Percentiles rank a stretch among this genome's conserved stretches.
These are phyloP conservation scores for Capronia americana DNA, from an alignment of 2,329 filamentous ascomycete genomes.

Conservation along the genomic window DNA sequence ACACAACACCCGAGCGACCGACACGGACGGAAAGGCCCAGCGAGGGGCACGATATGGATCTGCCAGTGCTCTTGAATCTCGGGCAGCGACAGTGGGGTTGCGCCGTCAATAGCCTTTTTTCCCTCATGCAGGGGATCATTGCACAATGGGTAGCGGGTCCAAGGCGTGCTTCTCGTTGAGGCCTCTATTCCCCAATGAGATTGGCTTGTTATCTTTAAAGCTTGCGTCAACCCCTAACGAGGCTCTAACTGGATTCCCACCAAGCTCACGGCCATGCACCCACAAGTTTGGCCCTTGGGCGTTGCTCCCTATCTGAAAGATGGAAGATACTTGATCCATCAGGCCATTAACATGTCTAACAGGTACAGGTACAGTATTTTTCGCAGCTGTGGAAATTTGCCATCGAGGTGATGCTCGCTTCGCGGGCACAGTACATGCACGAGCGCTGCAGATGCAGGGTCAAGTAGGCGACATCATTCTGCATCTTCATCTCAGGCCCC, in stretches of 20 bases:
- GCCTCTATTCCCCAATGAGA: slow-evolving; percentile 17
- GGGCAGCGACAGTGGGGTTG: slow-evolving; percentile 15
- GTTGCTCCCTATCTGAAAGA: background rate
- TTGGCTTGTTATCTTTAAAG: slow-evolving; percentile 13
- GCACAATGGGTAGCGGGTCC: slow-evolving; percentile 20
- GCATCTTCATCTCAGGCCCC: slow-evolving; percentile 10
- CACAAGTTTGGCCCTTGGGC: background rate
- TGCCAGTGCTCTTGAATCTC: background rate
- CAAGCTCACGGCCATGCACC: slow-evolving; percentile 4
- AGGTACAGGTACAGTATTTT: background rate
- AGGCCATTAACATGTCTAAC: background rate
- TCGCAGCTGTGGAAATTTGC: background rate
- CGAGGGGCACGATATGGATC: slow-evolving; percentile 14
- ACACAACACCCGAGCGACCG: slow-evolving; percentile 12
- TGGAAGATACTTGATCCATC: background rate
- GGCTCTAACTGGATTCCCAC: slow-evolving; percentile 16
- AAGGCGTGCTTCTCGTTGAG: slow-evolving; percentile 13
- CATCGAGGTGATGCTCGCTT: background rate
- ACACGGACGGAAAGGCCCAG: slow-evolving; percentile 12
- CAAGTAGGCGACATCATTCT: slow-evolving; percentile 28
- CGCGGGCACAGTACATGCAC: background rate
- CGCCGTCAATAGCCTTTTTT: slow-evolving; percentile 14
- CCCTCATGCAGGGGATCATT: slow-evolving; percentile 28
- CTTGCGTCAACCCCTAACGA: slow-evolving; percentile 19
- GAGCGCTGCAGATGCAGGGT: slow-evolving; percentile 23